Evolutionary conservation across 306 rosid genomes (phyloP).

Genomic region (Dryas alaskensis): DNA sequence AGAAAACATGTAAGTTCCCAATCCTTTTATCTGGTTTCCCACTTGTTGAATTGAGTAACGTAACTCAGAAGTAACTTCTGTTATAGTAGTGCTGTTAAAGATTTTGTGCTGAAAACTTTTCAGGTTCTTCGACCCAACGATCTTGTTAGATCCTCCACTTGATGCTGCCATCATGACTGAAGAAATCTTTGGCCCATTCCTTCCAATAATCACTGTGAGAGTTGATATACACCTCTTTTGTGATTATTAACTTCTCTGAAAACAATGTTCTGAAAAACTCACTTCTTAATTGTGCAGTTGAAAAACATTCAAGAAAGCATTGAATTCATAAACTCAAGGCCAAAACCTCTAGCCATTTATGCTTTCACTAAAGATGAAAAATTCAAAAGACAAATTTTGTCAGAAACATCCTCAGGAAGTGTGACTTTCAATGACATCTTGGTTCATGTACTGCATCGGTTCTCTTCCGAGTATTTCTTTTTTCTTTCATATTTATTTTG

Average conservation of each 20-base stretch:
- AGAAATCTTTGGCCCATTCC: conserved; percentile 89
- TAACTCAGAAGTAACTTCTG: neutral
- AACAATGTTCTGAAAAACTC: neutral
- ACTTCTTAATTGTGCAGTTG: conserved; percentile 39
- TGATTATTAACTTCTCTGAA: neutral
- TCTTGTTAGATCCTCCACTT: conserved; percentile 82
- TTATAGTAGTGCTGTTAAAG: neutral
- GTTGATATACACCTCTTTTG: conserved; percentile 1
- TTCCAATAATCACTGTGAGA: conserved; percentile 89
- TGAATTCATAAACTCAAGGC: conserved; percentile 68
- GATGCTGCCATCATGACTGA: conserved; percentile 67
- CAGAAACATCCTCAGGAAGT: conserved; percentile 87
- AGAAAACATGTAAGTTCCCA: conserved; percentile 49
- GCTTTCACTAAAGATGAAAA: conserved; percentile 72
- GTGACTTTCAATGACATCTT: conserved; percentile 71
- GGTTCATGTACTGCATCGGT: conserved; percentile 56
- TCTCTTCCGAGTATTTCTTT: neutral
- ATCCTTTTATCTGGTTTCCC: neutral
- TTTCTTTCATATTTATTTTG: neutral
- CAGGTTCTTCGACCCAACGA: conserved; percentile 87
- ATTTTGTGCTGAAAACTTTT: conserved; percentile 20
- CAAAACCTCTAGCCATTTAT: conserved; percentile 79
- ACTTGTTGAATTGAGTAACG: neutral
- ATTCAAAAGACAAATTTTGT: conserved; percentile 52
- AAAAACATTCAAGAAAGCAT: conserved; percentile 65